Evolutionary conservation across 345 rosid species (phyloP).

Genomic region (Lagerstroemia speciosa): DNA sequence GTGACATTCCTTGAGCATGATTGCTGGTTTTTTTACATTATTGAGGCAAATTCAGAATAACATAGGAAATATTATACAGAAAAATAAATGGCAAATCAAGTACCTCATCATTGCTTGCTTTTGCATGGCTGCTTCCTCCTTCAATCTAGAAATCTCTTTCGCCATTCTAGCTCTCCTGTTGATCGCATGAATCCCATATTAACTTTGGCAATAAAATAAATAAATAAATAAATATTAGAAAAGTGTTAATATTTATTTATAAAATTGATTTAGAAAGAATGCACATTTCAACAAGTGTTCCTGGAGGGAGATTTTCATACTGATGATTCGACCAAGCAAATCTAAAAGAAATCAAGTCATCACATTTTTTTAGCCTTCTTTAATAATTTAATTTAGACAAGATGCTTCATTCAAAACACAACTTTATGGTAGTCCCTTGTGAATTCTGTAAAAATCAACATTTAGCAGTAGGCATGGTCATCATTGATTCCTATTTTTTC

Average conservation of each 20-base stretch:
- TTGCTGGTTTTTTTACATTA: slow-evolving; percentile 36
- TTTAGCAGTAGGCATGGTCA: neutral
- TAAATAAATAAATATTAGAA: neutral
- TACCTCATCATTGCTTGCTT: slow-evolving; percentile 58
- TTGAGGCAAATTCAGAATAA: slow-evolving; percentile 7
- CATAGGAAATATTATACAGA: neutral
- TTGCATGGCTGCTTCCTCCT: slow-evolving; percentile 61
- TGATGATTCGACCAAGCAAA: neutral
- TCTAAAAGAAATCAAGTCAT: too few species aligned
- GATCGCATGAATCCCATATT: slow-evolving; percentile 9
- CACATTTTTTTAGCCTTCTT: too few species aligned
- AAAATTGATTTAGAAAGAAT: too few species aligned
- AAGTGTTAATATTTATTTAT: neutral
- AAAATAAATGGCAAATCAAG: slow-evolving; percentile 5
- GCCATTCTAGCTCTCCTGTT: slow-evolving; percentile 90
- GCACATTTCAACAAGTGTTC: neutral
- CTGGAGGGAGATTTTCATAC: neutral
- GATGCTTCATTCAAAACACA: neutral
- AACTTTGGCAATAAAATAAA: neutral
- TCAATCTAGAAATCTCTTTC: slow-evolving; percentile 66
- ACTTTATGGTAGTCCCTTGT: neutral
- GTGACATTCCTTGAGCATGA: slow-evolving; percentile 57
- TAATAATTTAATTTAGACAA: neutral
- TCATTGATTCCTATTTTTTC: too few species aligned
- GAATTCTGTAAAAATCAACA: neutral